Conservation (phyloP, 768 basidiomycete genomes). For the Chlorophyllum brunneum region DNA sequence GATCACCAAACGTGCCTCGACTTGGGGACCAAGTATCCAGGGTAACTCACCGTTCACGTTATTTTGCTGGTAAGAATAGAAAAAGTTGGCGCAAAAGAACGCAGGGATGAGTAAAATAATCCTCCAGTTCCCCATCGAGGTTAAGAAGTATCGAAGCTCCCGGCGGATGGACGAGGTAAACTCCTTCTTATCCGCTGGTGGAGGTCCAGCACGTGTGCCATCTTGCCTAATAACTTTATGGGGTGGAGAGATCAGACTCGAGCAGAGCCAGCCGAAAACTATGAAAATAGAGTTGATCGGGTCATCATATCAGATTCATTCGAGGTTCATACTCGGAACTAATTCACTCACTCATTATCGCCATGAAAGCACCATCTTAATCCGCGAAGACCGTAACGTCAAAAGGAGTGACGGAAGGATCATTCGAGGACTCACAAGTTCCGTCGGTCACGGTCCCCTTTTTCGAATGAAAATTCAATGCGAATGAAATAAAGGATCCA, state of each 20-base stretch:
- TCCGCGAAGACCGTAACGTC: neutral
- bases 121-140: slow-evolving; percentile 22
- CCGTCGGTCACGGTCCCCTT: slow-evolving; percentile 25
- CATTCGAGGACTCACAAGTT: slow-evolving; percentile 19
- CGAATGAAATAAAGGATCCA: slow-evolving; percentile 27
- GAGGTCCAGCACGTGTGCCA: slow-evolving; percentile 21
- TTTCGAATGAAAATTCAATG: slow-evolving; percentile 24
- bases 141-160: slow-evolving; percentile 19
- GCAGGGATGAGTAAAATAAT: slow-evolving; percentile 25
- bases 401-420: neutral
- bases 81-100: slow-evolving; percentile 29
- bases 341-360: slow-evolving; percentile 24
- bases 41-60: slow-evolving; percentile 21
- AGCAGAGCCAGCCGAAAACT: slow-evolving; percentile 24
- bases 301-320: neutral
- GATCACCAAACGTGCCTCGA: neutral
- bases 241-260: slow-evolving; percentile 20
- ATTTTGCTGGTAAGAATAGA: slow-evolving; percentile 28
- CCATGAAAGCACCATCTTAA: slow-evolving; percentile 26
- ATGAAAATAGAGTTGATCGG: neutral
- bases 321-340: neutral
- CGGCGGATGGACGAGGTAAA: slow-evolving; percentile 17
- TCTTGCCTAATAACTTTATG: slow-evolving; percentile 24
- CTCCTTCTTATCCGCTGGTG: slow-evolving; percentile 14
- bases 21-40: no score